These are phyloP conservation scores for Chrysosporium keratinophilum DNA, from an alignment of 2,329 filamentous ascomycete genomes.

Conservation along the genomic window DNA sequence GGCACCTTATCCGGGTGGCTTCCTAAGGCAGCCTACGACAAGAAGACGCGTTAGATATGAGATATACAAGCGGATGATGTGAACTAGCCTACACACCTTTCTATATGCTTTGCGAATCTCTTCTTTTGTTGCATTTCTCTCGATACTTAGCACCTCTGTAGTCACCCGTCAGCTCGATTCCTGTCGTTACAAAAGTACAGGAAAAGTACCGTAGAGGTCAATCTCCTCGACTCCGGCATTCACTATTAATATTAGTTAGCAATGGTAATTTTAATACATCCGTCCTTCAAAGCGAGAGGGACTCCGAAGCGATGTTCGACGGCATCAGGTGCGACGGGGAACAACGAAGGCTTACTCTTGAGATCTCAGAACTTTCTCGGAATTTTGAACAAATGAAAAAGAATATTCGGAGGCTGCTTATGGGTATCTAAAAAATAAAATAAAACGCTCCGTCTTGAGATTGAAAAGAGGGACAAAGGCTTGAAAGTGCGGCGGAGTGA, in stretches of 20 bases:
- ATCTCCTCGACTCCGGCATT: conserved; percentile 34
- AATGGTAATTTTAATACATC: not conserved
- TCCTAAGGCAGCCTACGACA: conserved; percentile 61
- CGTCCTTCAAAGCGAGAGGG: not conserved
- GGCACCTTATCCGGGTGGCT: conserved; percentile 95
- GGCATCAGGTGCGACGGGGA: not conserved
- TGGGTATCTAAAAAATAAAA: not conserved
- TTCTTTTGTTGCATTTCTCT: conserved; percentile 58
- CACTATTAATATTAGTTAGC: conserved; percentile 22
- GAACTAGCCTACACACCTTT: conserved; percentile 53
- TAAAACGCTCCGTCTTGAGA: not conserved
- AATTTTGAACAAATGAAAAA: not conserved
- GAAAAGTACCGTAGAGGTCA: conserved; percentile 51
- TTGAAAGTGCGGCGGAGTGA: not conserved
- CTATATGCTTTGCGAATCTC: conserved; percentile 95
- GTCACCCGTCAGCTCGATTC: not conserved
- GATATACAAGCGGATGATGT: not conserved
- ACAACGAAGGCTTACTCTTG: conserved; percentile 1
- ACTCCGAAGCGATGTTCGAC: not conserved
- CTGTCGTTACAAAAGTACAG: not conserved
- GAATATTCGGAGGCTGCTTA: not conserved
- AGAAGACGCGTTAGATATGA: not conserved
- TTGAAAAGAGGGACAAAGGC: not conserved
- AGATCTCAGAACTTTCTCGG: not conserved
- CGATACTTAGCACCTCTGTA: conserved; percentile 67